Conservation (phyloP, 202 grass and related monocot species). For the Panicum virgatum region DNA sequence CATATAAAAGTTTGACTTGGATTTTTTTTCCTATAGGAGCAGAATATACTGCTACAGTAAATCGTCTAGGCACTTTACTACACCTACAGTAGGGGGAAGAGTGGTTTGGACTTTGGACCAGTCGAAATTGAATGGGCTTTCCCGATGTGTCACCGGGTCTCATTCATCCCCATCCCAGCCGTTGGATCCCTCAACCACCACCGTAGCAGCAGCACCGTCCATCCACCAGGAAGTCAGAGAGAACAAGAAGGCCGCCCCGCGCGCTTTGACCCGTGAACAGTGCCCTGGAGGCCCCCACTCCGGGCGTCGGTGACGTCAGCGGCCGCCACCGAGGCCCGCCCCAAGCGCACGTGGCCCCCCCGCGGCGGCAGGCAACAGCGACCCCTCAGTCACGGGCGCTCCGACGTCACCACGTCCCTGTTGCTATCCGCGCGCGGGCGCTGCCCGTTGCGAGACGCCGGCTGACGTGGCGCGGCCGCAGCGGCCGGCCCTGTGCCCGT, state of each 20-base stretch:
- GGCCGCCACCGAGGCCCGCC: background rate
- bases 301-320: background rate
- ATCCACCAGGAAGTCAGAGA: too few species aligned
- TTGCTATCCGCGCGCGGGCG: background rate
- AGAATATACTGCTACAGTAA: too few species aligned
- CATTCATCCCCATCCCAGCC: background rate
- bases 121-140: background rate
- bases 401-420: background rate
- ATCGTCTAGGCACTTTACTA: too few species aligned
- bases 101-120: background rate
- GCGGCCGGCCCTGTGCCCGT: too few species aligned
- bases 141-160: background rate
- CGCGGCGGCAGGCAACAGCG: slow-evolving; percentile 4
- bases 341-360: slow-evolving; percentile 18
- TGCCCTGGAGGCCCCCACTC: background rate
- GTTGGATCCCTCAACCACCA: background rate
- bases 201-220: background rate
- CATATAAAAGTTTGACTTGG: background rate
- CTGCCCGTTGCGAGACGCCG: background rate
- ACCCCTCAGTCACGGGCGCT: slow-evolving; percentile 10
- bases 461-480: slow-evolving; percentile 15
- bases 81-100: background rate
- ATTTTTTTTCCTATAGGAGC: background rate
- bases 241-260: too few species aligned
- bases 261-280: background rate